These are phyloP conservation scores for Hypoxylon crocopeplum DNA, from an alignment of 495 filamentous ascomycete species.

Conservation along the genomic window DNA sequence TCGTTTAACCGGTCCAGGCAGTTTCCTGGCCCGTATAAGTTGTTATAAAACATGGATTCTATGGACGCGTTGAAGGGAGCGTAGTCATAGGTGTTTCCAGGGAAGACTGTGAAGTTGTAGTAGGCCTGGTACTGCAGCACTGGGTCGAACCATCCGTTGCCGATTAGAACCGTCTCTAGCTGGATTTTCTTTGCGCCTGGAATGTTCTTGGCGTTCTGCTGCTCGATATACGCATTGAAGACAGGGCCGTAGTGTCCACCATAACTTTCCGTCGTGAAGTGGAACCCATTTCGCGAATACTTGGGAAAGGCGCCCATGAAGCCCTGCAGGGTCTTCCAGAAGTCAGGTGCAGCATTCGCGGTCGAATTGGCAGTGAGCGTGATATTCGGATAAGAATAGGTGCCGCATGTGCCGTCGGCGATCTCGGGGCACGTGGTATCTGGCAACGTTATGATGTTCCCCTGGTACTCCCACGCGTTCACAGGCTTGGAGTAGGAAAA, in stretches of 20 bases:
- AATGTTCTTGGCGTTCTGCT: constrained; percentile 66
- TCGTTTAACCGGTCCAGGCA: constrained; percentile 65
- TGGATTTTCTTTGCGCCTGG: constrained; percentile 58
- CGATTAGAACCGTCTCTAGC: constrained; percentile 63
- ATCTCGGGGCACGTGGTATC: constrained; percentile 61
- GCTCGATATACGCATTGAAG: constrained; percentile 68
- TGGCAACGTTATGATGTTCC: constrained; percentile 49
- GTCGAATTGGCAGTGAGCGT: constrained; percentile 62
- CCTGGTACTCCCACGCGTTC: constrained; percentile 50
- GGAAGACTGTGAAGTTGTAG: constrained; percentile 65
- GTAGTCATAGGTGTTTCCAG: constrained; percentile 68
- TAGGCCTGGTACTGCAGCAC: constrained; percentile 67
- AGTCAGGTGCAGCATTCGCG: constrained; percentile 59
- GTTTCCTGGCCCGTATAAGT: constrained; percentile 66
- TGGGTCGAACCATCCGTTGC: constrained; percentile 58
- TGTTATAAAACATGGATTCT: constrained; percentile 62
- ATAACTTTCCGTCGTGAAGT: constrained; percentile 68
- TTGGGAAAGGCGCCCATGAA: constrained; percentile 70
- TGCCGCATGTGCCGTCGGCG: constrained; percentile 58
- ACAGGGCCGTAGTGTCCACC: constrained; percentile 73
- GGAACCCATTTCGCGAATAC: constrained; percentile 62
- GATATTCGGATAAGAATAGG: constrained; percentile 59
- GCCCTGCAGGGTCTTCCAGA: constrained; percentile 66
- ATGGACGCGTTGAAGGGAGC: constrained; percentile 55
- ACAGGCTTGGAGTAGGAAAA: constrained; percentile 65